Percentiles rank a stretch among this genome's conserved stretches.
These are phyloP conservation scores for Chlorokybus atmophyticus DNA, from an alignment of 139 green algal genomes.

Conservation along the genomic window DNA sequence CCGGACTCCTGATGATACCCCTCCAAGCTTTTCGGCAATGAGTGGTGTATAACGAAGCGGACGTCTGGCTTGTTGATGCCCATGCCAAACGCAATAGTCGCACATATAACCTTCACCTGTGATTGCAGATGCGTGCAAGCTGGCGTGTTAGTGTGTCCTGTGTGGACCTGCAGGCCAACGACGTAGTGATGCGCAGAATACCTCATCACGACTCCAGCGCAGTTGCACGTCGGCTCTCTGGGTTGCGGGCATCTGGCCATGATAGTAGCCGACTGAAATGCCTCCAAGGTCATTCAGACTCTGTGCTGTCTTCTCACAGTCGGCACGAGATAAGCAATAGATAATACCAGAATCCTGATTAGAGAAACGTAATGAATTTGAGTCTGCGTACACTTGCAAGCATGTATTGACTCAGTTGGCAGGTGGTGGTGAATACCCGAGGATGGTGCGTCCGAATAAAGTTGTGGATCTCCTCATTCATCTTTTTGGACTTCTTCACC, in stretches of 20 bases:
- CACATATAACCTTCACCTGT: slow-evolving; percentile 54
- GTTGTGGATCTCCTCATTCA: slow-evolving; percentile 21
- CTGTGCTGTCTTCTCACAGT: slow-evolving; percentile 31
- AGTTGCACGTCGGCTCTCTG: slow-evolving; percentile 20
- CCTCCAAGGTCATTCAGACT: slow-evolving; percentile 4
- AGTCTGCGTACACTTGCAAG: no score
- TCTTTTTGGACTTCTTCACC: slow-evolving; percentile 14
- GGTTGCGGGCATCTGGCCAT: slow-evolving; percentile 19
- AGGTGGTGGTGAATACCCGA: no score
- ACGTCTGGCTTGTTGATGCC: slow-evolving; percentile 49
- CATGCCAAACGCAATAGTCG: slow-evolving; percentile 78
- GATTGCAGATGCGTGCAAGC: slow-evolving; percentile 62
- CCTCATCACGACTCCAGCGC: slow-evolving; percentile 29
- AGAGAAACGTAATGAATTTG: no score
- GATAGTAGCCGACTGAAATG: slow-evolving; percentile 18
- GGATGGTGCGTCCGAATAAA: slow-evolving; percentile 13
- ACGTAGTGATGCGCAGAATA: no score
- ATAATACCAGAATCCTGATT: slow-evolving; percentile 62
- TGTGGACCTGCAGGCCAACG: no score
- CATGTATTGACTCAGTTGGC: no score
- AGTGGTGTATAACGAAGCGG: slow-evolving; percentile 40
- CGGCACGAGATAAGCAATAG: slow-evolving; percentile 65
- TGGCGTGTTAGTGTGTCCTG: slow-evolving; percentile 62
- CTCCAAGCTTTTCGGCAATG: slow-evolving; percentile 34
- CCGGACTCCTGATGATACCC: slow-evolving; percentile 35